These are phyloP conservation scores for Silene coronaria DNA, from an alignment of 179 eudicot genomes.

Conservation along the genomic window DNA sequence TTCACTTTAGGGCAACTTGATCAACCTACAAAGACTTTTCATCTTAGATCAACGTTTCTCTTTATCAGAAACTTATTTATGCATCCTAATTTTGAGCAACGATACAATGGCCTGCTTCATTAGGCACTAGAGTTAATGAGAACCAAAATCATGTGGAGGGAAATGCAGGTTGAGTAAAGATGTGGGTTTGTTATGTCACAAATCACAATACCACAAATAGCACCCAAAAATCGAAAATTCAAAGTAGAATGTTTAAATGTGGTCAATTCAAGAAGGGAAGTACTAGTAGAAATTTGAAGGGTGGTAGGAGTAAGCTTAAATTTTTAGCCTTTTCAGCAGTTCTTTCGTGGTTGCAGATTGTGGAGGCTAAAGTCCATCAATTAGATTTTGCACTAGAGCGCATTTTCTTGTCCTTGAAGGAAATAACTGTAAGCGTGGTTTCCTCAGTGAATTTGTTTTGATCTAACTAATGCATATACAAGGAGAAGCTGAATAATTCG, in stretches of 20 bases:
- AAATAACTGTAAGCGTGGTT: constrained; percentile 52
- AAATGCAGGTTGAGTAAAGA: too few relatives aligned
- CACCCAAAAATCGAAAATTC: too few relatives aligned
- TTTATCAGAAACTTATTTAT: not conserved
- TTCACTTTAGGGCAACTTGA: constrained; percentile 2
- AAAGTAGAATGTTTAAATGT: too few relatives aligned
- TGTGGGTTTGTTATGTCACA: too few relatives aligned
- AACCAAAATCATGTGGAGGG: too few relatives aligned
- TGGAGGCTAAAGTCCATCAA: constrained; percentile 90
- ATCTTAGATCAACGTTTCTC: not conserved
- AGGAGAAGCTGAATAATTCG: not conserved
- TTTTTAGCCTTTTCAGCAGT: constrained; percentile 1
- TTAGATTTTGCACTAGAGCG: constrained; percentile 79
- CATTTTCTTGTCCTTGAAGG: constrained; percentile 78
- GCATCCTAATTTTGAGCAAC: not conserved
- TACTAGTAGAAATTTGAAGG: too few relatives aligned
- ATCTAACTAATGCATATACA: not conserved
- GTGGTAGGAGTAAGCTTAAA: too few relatives aligned
- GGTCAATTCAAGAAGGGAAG: too few relatives aligned
- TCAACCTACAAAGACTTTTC: not conserved
- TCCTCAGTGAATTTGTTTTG: constrained; percentile 5
- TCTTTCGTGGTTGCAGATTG: constrained; percentile 39
- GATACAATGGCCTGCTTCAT: too few relatives aligned
- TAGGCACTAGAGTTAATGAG: too few relatives aligned
- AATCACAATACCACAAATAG: too few relatives aligned